A percentile compares a stretch with the other conserved stretches of the same genome.
phyloP scores from a whole-genome alignment of 352 stramenopile species.

The Thraustotheca clavata region DNA sequence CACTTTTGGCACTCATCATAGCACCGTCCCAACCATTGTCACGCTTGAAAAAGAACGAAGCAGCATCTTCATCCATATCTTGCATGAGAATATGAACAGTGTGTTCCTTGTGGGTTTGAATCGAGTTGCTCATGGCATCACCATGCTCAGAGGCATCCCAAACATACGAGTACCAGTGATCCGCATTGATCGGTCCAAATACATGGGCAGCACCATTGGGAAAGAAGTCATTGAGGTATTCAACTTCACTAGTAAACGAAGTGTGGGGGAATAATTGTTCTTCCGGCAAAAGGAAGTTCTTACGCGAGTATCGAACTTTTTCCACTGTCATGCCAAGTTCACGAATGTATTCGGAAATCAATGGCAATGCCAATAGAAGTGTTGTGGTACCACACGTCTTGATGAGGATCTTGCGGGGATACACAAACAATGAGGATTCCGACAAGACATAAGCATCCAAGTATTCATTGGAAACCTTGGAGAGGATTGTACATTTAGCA shows the following conservation, averaged over 20 bases:
- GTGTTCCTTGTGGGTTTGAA: conserved; percentile 36
- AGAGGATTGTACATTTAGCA: conserved; percentile 96
- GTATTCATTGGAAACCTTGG: conserved; percentile 92
- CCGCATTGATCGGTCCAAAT: conserved; percentile 91
- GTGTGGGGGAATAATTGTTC: conserved; percentile 96
- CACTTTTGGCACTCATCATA: conserved; percentile 91
- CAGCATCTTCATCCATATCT: conserved; percentile 72
- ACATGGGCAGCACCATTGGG: conserved; percentile 78
- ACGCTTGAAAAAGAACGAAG: conserved; percentile 83
- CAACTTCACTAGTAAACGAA: conserved; percentile 94
- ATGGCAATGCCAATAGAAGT: conserved; percentile 88
- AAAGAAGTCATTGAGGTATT: conserved; percentile 91
- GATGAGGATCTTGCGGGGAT: conserved; percentile 97
- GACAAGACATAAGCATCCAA: conserved; percentile 93
- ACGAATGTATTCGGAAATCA: conserved; percentile 74
- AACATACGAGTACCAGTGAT: conserved; percentile 99
- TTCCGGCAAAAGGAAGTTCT: conserved; percentile 99
- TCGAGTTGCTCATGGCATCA: neutral
- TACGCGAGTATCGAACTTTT: conserved; percentile 98
- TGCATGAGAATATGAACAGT: conserved; percentile 82
- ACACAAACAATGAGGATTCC: conserved; percentile 98
- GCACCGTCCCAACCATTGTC: conserved; percentile 60
- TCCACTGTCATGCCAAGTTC: conserved; percentile 93
- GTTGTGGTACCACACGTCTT: conserved; percentile 99
- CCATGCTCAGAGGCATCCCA: conserved; percentile 87